Evolutionary conservation across 768 basidiomycete genomes (phyloP).

Genomic region (Tubosaeta sp.): DNA sequence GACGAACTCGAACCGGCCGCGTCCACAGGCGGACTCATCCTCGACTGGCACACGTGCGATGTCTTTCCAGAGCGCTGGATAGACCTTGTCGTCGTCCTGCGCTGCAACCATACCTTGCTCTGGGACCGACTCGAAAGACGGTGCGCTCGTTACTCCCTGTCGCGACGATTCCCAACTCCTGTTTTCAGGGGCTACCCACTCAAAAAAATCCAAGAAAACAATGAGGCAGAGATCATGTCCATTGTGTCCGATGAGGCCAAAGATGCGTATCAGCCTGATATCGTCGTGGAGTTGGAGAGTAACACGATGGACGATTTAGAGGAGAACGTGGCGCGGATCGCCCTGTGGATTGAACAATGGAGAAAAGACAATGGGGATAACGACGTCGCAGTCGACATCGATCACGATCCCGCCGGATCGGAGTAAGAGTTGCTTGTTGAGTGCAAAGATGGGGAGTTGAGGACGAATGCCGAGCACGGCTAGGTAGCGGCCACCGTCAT

Average conservation of each 20-base stretch:
- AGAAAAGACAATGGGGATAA: constrained; percentile 20
- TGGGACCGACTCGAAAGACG: constrained; percentile 91
- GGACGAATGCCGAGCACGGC: too few species aligned
- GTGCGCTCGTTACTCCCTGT: constrained; percentile 36
- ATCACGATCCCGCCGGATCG: neutral
- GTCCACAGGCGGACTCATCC: constrained; percentile 69
- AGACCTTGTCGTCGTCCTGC: constrained; percentile 89
- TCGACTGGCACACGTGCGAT: constrained; percentile 95
- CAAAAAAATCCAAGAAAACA: constrained; percentile 97
- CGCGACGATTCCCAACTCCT: neutral
- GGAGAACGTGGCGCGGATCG: constrained; percentile 79
- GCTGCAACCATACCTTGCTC: constrained; percentile 80
- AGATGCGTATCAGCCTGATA: constrained; percentile 78
- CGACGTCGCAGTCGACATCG: neutral
- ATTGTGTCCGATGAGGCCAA: constrained; percentile 86
- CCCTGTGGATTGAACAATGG: constrained; percentile 87
- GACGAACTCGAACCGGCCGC: constrained; percentile 81
- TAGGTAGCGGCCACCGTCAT: too few species aligned
- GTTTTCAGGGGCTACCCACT: constrained; percentile 69
- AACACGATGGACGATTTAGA: constrained; percentile 78
- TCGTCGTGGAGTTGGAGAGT: constrained; percentile 81
- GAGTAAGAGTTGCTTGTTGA: neutral
- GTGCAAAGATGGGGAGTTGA: neutral
- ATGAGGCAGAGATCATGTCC: constrained; percentile 97
- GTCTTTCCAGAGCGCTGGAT: constrained; percentile 95